Base-by-base conservation (phyloP, 139 green algal species). In the Yamagishiella unicocca region DNA sequence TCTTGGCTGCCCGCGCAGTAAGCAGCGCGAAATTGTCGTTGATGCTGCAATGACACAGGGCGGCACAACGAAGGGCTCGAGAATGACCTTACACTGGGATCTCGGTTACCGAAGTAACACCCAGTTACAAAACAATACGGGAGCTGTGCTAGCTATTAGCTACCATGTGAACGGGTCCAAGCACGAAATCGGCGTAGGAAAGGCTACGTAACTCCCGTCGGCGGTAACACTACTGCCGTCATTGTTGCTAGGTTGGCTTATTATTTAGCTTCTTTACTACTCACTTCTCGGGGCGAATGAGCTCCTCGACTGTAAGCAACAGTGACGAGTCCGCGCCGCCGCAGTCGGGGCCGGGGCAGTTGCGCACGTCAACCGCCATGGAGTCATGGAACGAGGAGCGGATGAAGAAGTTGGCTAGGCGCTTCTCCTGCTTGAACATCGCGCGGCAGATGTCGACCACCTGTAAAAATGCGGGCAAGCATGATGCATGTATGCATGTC, bases 351-450 rank as follows among this genome's bases (percentile, higher is more conserved):
- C 50, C 50, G n/a, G 50, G 75, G 33, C 50, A 83, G 19, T 45
- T 21, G 4, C 7, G 33, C 35, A 83, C 75, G 22, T 68, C 50
- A 4, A 83, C 53, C 9, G 75, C 75, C 50, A 83, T 37, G 75
- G 75, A 83, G 75, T 83, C 75, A 50, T 83, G 75, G 75, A 83
- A 83, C 19, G 75, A 19, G 50, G 75, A n/a, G 10, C 75, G 75
- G 29, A 68, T 83, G 75, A 83, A 83, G 33, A 83, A 83, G 75
- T 21, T 53, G 31, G 35, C 50, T 8, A 83, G 53, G 33, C 75
- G 75, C 33, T 68, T 83, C 75, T 83, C 75, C 33, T 83, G 42
- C 50, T 71, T 37, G 53, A 67, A 46, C 35, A 50, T 22, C 1
- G 53, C 50, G 19, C 50, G 10, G 53, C 75, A 83, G 22, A 33